Conservation (phyloP, 805 yeast genomes). For the Wickerhamiella allomyrinae region DNA sequence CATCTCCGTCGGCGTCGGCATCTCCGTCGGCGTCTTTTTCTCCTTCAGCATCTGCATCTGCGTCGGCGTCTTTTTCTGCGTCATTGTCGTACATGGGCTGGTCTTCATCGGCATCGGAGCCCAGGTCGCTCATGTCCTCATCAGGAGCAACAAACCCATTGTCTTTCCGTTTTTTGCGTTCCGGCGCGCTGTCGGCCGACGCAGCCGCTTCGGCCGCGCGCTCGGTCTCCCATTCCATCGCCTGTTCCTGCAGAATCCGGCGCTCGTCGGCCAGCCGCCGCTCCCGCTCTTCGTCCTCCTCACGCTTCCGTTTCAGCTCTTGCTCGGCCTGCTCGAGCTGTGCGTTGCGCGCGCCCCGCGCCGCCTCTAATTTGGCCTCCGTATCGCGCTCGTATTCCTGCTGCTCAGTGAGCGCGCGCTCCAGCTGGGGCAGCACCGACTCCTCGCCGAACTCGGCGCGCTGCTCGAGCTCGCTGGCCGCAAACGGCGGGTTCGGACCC, state of each 20-base stretch:
- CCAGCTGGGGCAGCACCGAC: slow-evolving; percentile 59
- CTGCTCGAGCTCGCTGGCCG: slow-evolving; percentile 64
- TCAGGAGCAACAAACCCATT: slow-evolving; percentile 26
- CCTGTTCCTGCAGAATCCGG: slow-evolving; percentile 20
- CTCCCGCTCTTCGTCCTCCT: slow-evolving; percentile 20
- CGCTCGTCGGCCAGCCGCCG: slow-evolving; percentile 24
- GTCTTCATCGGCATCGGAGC: slow-evolving; percentile 24
- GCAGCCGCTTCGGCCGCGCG: slow-evolving; percentile 28
- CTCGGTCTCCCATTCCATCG: slow-evolving; percentile 25
- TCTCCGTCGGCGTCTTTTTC: slow-evolving; percentile 11
- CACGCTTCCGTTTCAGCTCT: slow-evolving; percentile 17
- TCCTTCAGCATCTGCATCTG: slow-evolving; percentile 12
- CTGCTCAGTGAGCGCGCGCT: slow-evolving; percentile 58
- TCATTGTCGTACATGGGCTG: slow-evolving; percentile 23
- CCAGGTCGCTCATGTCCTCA: slow-evolving; percentile 25
- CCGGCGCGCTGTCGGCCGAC: slow-evolving; percentile 3
- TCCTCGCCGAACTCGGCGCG: slow-evolving; percentile 77
- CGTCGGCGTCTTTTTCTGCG: slow-evolving; percentile 18
- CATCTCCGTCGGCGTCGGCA: slow-evolving; percentile 8
- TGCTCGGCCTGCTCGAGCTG: slow-evolving; percentile 34
- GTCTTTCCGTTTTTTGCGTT: slow-evolving; percentile 9
- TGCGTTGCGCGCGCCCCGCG: slow-evolving; percentile 49
- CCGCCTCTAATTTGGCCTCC: slow-evolving; percentile 53
- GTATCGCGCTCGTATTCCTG: slow-evolving; percentile 44
- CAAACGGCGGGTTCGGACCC: slow-evolving; percentile 55